Conservation (phyloP, 805 yeast species). For the Schizosaccharomyces cryophilus region DNA sequence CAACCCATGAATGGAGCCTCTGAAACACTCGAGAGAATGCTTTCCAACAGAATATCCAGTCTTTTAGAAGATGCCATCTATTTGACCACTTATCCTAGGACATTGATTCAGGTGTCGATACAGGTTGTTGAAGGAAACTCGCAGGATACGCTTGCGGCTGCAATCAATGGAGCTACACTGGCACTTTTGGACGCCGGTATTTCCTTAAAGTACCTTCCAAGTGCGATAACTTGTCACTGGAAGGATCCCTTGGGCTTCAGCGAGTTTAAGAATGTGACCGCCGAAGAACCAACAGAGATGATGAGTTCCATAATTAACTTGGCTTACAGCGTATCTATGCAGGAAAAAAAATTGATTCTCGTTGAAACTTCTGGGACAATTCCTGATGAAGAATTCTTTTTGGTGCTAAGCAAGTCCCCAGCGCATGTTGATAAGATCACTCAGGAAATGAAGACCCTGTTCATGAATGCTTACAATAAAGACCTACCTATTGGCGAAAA, state of each 20-base stretch:
- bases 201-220: constrained; percentile 19
- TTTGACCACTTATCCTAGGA: constrained; percentile 50
- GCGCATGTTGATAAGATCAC: background rate
- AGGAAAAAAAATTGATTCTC: background rate
- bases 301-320: background rate
- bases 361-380: background rate
- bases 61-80: constrained; percentile 37
- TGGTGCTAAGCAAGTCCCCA: background rate
- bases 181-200: constrained; percentile 67
- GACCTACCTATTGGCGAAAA: background rate
- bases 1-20: constrained; percentile 60
- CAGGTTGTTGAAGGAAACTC: constrained; percentile 25
- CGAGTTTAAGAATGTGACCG: background rate
- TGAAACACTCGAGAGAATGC: constrained; percentile 42
- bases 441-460: background rate
- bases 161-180: constrained; percentile 45
- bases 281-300: background rate
- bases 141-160: constrained; percentile 20
- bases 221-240: background rate
- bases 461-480: background rate
- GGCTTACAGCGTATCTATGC: background rate
- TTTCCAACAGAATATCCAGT: constrained; percentile 42
- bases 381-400: background rate
- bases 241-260: background rate
- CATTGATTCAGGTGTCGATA: constrained; percentile 41